These are phyloP conservation scores for Dactylellina haptotyla DNA, from an alignment of 2,329 filamentous ascomycete species.

Conservation along the genomic window DNA sequence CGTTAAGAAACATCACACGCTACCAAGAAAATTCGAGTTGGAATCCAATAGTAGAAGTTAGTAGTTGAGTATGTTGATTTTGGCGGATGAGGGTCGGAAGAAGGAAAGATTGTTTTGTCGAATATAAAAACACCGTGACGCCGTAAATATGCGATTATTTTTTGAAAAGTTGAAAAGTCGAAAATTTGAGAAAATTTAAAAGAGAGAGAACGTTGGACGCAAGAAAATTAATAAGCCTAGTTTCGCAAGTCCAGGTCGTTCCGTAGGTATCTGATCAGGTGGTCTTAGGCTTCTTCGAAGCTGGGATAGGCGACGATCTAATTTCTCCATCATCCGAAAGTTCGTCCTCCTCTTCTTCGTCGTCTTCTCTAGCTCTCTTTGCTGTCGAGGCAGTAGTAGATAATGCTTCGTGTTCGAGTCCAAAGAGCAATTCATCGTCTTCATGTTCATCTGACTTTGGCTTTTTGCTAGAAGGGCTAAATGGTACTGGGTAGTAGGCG, in stretches of 20 bases:
- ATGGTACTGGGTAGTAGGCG: constrained; percentile 36
- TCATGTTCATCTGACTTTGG: constrained; percentile 2
- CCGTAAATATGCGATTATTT: constrained; percentile 30
- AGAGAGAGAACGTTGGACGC: background rate
- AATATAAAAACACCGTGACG: constrained; percentile 29
- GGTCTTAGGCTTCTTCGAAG: constrained; percentile 34
- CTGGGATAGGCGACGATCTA: constrained; percentile 24
- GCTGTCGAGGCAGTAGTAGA: constrained; percentile 27
- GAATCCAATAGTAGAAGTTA: background rate
- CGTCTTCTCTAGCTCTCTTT: constrained; percentile 43
- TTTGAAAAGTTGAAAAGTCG: constrained; percentile 12
- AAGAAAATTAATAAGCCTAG: background rate
- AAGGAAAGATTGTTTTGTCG: background rate
- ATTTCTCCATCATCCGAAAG: constrained; percentile 17
- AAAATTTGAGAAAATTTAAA: background rate
- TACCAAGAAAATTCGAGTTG: background rate
- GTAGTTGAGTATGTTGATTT: background rate
- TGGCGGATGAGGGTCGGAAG: background rate
- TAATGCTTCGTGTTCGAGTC: constrained; percentile 39
- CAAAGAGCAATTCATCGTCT: constrained; percentile 25
- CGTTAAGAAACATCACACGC: constrained; percentile 9
- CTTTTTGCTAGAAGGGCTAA: constrained; percentile 9
- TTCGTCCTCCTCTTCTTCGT: constrained; percentile 33
- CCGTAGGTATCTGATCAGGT: no score
- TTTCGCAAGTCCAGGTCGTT: no score